Evolutionary conservation across 2,329 filamentous ascomycete species (phyloP).

Genomic region (Fusarium setosum): DNA sequence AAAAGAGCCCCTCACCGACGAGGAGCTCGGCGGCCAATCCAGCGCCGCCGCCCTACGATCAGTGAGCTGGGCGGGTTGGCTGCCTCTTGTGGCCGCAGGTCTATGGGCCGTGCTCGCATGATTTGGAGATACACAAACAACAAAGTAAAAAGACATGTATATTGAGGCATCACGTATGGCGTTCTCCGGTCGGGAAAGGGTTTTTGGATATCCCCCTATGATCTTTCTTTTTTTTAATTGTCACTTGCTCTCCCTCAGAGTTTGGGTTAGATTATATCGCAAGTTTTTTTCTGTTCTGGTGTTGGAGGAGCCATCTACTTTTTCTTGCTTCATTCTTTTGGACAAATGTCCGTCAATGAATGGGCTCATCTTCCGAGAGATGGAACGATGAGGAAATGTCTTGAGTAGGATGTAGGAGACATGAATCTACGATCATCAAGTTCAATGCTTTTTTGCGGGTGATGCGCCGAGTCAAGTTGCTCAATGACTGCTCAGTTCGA

Average conservation of each 20-base stretch:
- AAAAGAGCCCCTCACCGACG: constrained; percentile 52
- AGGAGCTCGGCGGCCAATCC: constrained; percentile 45
- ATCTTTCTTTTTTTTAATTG: constrained; percentile 18
- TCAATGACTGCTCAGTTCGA: background rate
- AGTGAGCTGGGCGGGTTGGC: constrained; percentile 51
- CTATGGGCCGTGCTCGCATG: constrained; percentile 52
- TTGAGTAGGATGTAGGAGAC: background rate
- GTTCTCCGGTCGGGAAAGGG: constrained; percentile 20
- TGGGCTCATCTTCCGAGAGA: background rate
- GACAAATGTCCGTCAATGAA: background rate
- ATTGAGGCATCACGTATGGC: constrained; percentile 39
- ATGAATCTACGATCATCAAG: constrained; percentile 16
- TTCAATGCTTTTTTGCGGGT: background rate
- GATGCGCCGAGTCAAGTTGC: background rate
- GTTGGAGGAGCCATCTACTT: constrained; percentile 34
- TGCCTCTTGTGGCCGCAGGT: constrained; percentile 54
- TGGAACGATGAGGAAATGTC: background rate
- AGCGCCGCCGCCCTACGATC: constrained; percentile 38
- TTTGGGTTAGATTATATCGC: constrained; percentile 23
- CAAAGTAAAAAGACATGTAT: constrained; percentile 35
- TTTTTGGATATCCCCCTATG: constrained; percentile 29
- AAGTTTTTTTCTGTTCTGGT: constrained; percentile 30
- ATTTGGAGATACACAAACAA: background rate
- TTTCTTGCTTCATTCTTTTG: constrained; percentile 15
- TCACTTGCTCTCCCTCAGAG: constrained; percentile 11